Evolutionary conservation across 306 rosid species (phyloP), one percentile per base, ranked within the genome.

Genomic region (Lathyrus oleraceus): DNA sequence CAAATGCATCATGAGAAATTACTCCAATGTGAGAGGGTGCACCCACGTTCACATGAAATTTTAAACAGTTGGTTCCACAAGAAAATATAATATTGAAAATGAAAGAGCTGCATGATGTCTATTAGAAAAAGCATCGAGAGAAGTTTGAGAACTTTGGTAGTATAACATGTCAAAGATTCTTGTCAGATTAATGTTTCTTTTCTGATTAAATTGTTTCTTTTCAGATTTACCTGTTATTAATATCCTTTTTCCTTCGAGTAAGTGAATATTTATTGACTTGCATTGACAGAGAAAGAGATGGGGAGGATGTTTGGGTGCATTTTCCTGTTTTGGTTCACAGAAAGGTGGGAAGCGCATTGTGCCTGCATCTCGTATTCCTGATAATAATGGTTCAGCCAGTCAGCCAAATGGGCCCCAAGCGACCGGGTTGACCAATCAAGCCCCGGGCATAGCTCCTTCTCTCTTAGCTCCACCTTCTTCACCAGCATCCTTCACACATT

Each of bases 381-480:
- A 95, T 44, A 91, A 81, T 51, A 89, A 81, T 67, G 92, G 83
- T 30, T 71, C 87, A 44, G 79, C 91, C n/a, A 17, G 82, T 48
- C 99, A 91, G 70, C 89, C 87, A 47, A 91, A 91, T 84, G 96
- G 96, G 17, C 86, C 95, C 69, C 97, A 87, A 67, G 83, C 76
- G n/a, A 81, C 63, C 27, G 93, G 97, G 53, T 63, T 88, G 80
- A 69, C 86, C 40, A 85, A 82, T 79, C 99, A 94, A 80, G 86
- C 83, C 69, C 81, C 99, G 1, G 87, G 84, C 38, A 61, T 93
- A 35, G 96, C 84, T 76, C 97, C 94, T 60, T 90, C 97, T 54
- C 98, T 94, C 69, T 77, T 91, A 36, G 99, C 99, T 61, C 99
- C 97, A 3, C 99, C 99, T 42, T 95, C 99, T 44, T 95, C 99